Base-by-base conservation (phyloP, 257 asterid genomes). In the Penstemon barbatus region DNA sequence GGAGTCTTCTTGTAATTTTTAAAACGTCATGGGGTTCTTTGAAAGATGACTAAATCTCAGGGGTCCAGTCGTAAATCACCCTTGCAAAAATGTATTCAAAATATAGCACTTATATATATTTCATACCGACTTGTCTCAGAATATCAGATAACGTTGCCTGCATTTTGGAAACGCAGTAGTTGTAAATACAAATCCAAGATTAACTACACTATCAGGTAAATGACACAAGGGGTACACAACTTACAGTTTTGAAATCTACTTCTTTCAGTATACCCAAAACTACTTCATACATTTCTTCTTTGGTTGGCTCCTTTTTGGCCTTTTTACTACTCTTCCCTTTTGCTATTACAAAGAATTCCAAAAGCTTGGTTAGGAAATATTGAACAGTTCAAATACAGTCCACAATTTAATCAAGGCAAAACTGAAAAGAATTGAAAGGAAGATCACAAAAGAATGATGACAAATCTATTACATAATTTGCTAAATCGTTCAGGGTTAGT, bases 71-170 rank as follows among this genome's bases (percentile, higher is more conserved):
- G 33, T 25, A 25, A 25, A 25, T 25, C 33, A 25, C 33, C 33
- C 33, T 25, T 25, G 33, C 2, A 25, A 25, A 25, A 25, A 25
- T 25, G n/a, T 4, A 58, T 55, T 10, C 33, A 45, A 55, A 61
- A 68, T 9, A 25, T 37, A 49, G 51, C 43, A 51, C 39, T 9
- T 0, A 19, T 63, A 75, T 7, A 18, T 11, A 65, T 8, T 60
- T 7, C 90, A 5, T 89, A 92, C 98, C 98, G 7, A 92, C 90
- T 73, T 87, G 90, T 73, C 77, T 77, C 81, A 92, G 86, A 65
- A 92, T 89, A 77, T 92, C 97, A 6, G 96, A 86, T 70, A 92
- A 78, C 57, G 98, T 90, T 57, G 87, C 98, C 98, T 92, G 95
- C 84, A 83, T 67, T 76, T 72, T 37, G 19, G 49, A 69, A 44